Evolutionary conservation across 768 basidiomycete species (phyloP).

Genomic region (Clavulina sp.): DNA sequence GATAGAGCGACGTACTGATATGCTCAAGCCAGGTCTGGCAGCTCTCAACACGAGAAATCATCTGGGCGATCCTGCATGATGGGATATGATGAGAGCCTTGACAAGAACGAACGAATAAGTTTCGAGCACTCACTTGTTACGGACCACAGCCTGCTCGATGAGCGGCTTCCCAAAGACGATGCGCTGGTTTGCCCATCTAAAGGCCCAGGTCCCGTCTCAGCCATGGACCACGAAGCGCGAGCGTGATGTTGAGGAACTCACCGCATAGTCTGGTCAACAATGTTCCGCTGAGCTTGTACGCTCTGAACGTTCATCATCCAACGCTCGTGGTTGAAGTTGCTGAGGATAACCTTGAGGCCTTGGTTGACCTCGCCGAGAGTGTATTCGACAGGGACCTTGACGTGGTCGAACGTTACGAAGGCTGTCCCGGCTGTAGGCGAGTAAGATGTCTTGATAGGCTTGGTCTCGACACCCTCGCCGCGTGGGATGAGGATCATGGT

Average conservation of each 20-base stretch:
- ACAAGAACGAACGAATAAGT: background rate
- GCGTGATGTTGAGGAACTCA: conserved; percentile 8
- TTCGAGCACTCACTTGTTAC: conserved; percentile 39
- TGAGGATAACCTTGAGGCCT: conserved; percentile 66
- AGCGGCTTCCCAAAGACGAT: conserved; percentile 76
- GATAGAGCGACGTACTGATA: conserved; percentile 24
- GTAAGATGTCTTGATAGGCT: conserved; percentile 83
- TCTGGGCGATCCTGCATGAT: conserved; percentile 37
- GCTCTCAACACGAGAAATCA: conserved; percentile 75
- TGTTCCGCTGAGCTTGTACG: conserved; percentile 54
- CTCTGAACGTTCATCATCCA: conserved; percentile 69
- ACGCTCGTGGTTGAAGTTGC: conserved; percentile 79
- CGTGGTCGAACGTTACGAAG: conserved; percentile 20
- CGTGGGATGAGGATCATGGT: conserved; percentile 62
- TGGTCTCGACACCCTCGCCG: conserved; percentile 58
- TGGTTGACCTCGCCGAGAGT: conserved; percentile 75
- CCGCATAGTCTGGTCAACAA: conserved; percentile 85
- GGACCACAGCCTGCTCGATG: conserved; percentile 64
- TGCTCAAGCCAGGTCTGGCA: conserved; percentile 74
- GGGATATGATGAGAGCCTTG: background rate
- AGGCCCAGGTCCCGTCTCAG: conserved; percentile 13
- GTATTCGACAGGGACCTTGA: conserved; percentile 69
- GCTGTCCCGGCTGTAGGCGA: conserved; percentile 75
- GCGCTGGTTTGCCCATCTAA: conserved; percentile 64
- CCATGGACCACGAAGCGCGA: background rate